A percentile compares a stretch with the other conserved stretches of the same genome.
These are phyloP conservation scores for Gypsophila paniculata DNA, from an alignment of 179 eudicot genomes.

Conservation along the genomic window DNA sequence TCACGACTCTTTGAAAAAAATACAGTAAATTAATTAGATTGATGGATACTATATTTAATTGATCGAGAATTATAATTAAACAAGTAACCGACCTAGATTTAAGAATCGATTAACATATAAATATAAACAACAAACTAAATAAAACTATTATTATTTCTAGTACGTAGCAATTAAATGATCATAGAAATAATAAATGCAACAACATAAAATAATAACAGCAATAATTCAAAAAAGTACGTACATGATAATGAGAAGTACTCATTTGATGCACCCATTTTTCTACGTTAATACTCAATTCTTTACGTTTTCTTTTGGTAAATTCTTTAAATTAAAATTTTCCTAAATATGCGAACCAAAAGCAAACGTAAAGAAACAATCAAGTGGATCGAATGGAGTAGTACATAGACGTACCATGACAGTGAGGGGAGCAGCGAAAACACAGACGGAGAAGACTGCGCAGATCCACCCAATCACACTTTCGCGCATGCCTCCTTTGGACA, in stretches of 20 bases:
- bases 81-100: conserved; percentile 13
- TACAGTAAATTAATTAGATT: too few species aligned
- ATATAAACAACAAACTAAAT: too few species aligned
- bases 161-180: not conserved
- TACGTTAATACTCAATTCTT: too few species aligned
- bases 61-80: not conserved
- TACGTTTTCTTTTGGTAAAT: too few species aligned
- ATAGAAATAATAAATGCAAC: not conserved
- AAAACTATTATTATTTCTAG: too few species aligned
- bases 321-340: too few species aligned
- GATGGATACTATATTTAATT: not conserved
- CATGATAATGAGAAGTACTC: not conserved
- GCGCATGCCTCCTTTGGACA: conserved; percentile 33
- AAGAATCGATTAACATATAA: not conserved
- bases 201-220: too few species aligned
- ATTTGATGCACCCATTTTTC: too few species aligned
- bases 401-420: conserved; percentile 90
- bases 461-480: conserved; percentile 68
- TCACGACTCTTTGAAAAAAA: too few species aligned
- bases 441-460: conserved; percentile 64
- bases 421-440: conserved; percentile 79
- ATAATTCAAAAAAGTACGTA: too few species aligned
- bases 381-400: not conserved
- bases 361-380: too few species aligned
- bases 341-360: too few species aligned